phyloP scores from a whole-genome alignment of 2,329 filamentous ascomycete species.

The Lecanosticta acicola region DNA sequence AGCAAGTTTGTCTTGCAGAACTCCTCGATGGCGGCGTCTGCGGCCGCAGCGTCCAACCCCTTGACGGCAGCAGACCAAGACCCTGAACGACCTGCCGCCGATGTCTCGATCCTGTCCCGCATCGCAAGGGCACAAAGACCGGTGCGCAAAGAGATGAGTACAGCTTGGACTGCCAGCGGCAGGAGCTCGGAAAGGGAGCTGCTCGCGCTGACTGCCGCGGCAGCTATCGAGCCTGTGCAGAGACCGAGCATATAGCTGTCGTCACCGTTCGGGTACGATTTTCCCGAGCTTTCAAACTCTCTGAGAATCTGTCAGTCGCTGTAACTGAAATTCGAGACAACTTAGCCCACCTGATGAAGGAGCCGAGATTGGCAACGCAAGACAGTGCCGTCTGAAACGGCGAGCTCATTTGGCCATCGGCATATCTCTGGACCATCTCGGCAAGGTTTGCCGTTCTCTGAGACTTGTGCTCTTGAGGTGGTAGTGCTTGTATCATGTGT shows the following conservation, averaged over 20 bases:
- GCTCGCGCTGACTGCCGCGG: conserved; percentile 19
- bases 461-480: neutral
- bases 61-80: too few species aligned
- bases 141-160: conserved; percentile 42
- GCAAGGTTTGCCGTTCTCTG: neutral
- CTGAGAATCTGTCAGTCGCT: too few species aligned
- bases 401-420: neutral
- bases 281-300: too few species aligned
- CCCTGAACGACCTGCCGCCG: too few species aligned
- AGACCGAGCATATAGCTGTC: conserved; percentile 18
- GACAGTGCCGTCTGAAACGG: neutral
- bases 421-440: neutral
- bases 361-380: neutral
- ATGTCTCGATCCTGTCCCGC: too few species aligned
- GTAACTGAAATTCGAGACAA: too few species aligned
- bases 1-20: too few species aligned
- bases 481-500: neutral
- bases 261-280: too few species aligned
- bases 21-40: too few species aligned
- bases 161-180: conserved; percentile 29
- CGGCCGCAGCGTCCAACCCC: too few species aligned
- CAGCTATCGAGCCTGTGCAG: conserved; percentile 23
- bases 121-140: conserved; percentile 28
- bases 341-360: neutral
- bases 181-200: conserved; percentile 14